Evolutionary conservation across 352 stramenopile species (phyloP).

Genomic region (Bremia lactucae): DNA sequence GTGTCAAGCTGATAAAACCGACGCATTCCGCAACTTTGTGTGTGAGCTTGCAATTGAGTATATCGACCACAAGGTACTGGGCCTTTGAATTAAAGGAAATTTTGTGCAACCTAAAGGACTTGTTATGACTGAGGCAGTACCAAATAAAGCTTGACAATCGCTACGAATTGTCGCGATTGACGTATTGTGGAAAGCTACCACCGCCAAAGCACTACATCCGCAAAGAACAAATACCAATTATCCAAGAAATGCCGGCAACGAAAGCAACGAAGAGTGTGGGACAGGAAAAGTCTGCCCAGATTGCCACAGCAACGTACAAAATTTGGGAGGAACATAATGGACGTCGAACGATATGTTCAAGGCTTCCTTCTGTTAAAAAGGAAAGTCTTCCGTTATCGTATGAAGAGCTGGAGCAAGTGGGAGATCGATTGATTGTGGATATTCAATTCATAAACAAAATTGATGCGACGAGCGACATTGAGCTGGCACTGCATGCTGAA

Average conservation of each 20-base stretch:
- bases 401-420: constrained; percentile 26
- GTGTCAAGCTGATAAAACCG: constrained; percentile 50
- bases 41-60: constrained; percentile 76
- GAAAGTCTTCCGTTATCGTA: constrained; percentile 32
- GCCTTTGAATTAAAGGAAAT: background rate
- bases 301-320: constrained; percentile 23
- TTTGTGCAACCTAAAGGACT: background rate
- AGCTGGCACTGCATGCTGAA: constrained; percentile 43
- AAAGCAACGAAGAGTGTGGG: constrained; percentile 4
- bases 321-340: constrained; percentile 27
- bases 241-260: constrained; percentile 43
- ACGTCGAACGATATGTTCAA: constrained; percentile 18
- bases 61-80: constrained; percentile 62
- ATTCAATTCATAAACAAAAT: constrained; percentile 36
- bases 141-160: constrained; percentile 63
- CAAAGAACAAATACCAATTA: constrained; percentile 54
- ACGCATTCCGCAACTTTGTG: constrained; percentile 72
- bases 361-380: constrained; percentile 23
- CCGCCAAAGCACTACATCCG: constrained; percentile 73
- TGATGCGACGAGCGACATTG: constrained; percentile 17
- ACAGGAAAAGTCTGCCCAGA: constrained; percentile 6
- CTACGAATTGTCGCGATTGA: constrained; percentile 67
- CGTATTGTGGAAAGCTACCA: constrained; percentile 50
- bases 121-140: constrained; percentile 28
- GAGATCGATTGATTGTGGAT: constrained; percentile 21